Evolutionary conservation across 192 early-diverging fungal species (phyloP), one percentile per base, ranked within the genome.

Genomic region (Coemansia sp.): DNA sequence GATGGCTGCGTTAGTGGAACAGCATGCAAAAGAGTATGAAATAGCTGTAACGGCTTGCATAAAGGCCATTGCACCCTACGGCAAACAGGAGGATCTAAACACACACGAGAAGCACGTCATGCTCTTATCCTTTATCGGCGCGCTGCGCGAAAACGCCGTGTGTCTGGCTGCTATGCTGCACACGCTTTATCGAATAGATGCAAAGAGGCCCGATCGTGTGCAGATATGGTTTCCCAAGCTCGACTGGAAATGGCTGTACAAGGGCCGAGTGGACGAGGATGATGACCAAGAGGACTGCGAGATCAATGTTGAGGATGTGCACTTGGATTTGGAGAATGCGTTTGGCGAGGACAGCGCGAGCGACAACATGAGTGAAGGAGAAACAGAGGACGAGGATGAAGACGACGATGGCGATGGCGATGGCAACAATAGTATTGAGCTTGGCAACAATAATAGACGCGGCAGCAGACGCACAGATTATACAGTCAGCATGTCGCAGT

Each of bases 91-190:
- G 24, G 53, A 55, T 20, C 17, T 18, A 9, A 24, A 27, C 8
- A 47, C 49, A 13, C 57, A 56, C 28, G 58, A 72, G 41, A 34
- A 55, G 11, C 42, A 72, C 27, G 51, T 64, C 4, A 43, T 64
- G 1, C 23, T 72, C 25, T 30, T 72, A 43, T 72, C 69, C 23
- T 72, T 72, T 45, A 64, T 72, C 10, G 69, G 69, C 0, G 52
- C 57, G 5, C 33, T 72, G 36, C 57, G 57, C 24, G 69, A 72
- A 11, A 72, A 72, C 52, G 56, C 69, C 1, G 48, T 60, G 5
- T 50, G 57, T 24, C 7, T 72, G 29, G 6, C 53, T 2, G 44
- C 19, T n/a, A 35, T 60, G 20, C 53, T 72, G 25, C 44, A 53
- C 6, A 52, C 55, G 1, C 23, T 72, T 38, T 48, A 64, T 13